phyloP scores from a whole-genome alignment of 139 green algal genomes.

The Chlamydomonas sp. region DNA sequence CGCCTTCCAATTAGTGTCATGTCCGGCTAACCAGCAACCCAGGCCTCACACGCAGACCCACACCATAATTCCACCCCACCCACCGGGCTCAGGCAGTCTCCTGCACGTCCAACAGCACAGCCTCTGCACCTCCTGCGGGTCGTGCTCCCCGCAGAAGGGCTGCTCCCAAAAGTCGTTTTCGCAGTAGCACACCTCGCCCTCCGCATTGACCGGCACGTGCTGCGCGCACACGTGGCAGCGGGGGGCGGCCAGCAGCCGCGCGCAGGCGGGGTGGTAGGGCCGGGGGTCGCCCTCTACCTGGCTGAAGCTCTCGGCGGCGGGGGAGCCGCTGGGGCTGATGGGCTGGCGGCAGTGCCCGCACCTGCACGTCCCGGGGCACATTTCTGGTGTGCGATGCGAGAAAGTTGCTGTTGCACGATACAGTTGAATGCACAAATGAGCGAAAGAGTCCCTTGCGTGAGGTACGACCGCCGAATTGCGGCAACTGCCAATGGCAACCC shows the following conservation, averaged over 20 bases:
- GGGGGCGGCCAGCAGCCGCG: conserved; percentile 9
- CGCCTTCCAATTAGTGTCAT: background rate
- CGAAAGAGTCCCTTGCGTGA: background rate
- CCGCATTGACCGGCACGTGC: conserved; percentile 54
- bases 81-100: conserved; percentile 55
- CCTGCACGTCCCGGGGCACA: conserved; percentile 8
- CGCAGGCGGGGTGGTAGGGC: conserved; percentile 67
- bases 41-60: no score
- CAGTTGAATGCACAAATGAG: background rate
- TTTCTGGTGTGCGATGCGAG: no score
- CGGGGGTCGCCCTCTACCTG: conserved; percentile 17
- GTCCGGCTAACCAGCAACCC: background rate
- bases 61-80: no score
- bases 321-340: conserved; percentile 34
- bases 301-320: conserved; percentile 13
- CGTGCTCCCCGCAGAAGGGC: conserved; percentile 69
- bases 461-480: no score
- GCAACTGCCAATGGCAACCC: no score
- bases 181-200: conserved; percentile 58
- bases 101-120: conserved; percentile 72
- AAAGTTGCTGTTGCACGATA: background rate
- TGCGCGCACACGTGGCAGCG: conserved; percentile 70
- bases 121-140: conserved; percentile 54
- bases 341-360: conserved; percentile 64
- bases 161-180: conserved; percentile 73